These are phyloP conservation scores for Cucumis hystrix DNA, from an alignment of 306 rosid genomes.

Conservation along the genomic window DNA sequence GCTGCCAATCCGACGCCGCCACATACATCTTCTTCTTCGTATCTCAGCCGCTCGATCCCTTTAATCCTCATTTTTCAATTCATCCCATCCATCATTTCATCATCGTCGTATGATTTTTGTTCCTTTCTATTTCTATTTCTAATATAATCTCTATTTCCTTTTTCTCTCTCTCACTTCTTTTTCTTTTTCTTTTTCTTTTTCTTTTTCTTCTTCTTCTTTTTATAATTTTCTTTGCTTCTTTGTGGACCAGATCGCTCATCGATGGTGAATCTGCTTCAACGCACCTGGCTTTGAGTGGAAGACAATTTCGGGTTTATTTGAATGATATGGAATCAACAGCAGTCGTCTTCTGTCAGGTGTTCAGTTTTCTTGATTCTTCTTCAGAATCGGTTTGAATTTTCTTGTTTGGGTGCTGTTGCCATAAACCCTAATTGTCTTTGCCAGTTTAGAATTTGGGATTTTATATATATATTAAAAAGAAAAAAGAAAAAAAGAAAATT, in stretches of 20 bases:
- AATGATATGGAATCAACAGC: constrained; percentile 6
- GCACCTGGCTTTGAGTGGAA: constrained; percentile 1
- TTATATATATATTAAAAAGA: no score
- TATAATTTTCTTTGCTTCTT: not conserved
- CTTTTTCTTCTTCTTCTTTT: not conserved
- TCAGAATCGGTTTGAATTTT: not conserved
- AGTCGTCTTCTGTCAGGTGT: constrained; percentile 27
- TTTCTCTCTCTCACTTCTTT: not conserved
- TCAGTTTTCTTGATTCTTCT: constrained; percentile 2
- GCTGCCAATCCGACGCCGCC: constrained; percentile 5
- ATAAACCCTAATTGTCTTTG: constrained; percentile 6
- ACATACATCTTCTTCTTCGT: not conserved
- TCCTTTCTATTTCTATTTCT: not conserved
- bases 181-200: not conserved
- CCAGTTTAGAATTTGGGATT: not conserved
- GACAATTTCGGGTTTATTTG: not conserved
- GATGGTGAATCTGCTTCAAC: constrained; percentile 8
- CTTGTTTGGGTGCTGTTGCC: not conserved
- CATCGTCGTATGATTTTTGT: not conserved
- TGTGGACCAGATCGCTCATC: constrained; percentile 23
- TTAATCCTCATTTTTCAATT: not conserved
- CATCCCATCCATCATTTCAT: not conserved
- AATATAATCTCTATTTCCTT: not conserved
- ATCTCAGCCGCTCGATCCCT: not conserved
- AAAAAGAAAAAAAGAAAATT: no score